Percentiles rank a stretch among this genome's conserved stretches.
Evolutionary conservation across 768 basidiomycete species (phyloP).

Genomic region (Serendipita sp.): DNA sequence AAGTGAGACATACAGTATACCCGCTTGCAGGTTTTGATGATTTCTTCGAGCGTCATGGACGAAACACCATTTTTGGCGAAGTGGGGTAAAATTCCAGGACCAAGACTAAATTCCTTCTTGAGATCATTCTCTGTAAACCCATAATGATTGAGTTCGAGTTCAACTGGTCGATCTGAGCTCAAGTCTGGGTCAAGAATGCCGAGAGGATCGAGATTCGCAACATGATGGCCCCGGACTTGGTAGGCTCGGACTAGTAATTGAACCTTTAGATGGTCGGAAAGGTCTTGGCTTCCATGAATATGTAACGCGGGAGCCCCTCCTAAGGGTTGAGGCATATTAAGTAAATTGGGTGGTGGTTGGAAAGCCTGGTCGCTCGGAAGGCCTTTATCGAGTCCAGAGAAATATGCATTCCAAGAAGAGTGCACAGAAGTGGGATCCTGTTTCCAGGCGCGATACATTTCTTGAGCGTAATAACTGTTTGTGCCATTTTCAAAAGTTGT

Average conservation of each 20-base stretch:
- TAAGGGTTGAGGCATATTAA: conserved; percentile 43
- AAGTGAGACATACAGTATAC: conserved; percentile 64
- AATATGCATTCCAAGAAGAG: conserved; percentile 87
- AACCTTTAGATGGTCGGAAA: conserved; percentile 90
- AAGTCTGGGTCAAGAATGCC: conserved; percentile 86
- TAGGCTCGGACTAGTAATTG: conserved; percentile 97
- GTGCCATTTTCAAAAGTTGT: conserved; percentile 77
- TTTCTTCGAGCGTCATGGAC: conserved; percentile 78
- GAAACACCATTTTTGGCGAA: conserved; percentile 76
- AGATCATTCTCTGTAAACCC: conserved; percentile 91
- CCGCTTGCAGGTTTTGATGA: conserved; percentile 75
- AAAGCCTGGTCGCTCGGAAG: conserved; percentile 65
- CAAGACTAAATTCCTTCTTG: conserved; percentile 85
- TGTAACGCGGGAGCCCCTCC: conserved; percentile 70
- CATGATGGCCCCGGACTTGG: conserved; percentile 95
- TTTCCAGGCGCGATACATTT: conserved; percentile 89
- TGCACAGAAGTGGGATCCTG: conserved; percentile 87
- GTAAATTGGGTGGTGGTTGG: conserved; percentile 57
- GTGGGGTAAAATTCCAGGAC: conserved; percentile 90
- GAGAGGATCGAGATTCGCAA: conserved; percentile 89
- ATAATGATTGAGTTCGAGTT: conserved; percentile 86
- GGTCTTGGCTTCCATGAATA: conserved; percentile 43
- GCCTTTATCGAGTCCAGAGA: conserved; percentile 76
- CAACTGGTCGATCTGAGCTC: conserved; percentile 58
- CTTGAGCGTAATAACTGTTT: conserved; percentile 79